Evolutionary conservation across 441 rosid species (phyloP).

Genomic region (Capsella rubella): DNA sequence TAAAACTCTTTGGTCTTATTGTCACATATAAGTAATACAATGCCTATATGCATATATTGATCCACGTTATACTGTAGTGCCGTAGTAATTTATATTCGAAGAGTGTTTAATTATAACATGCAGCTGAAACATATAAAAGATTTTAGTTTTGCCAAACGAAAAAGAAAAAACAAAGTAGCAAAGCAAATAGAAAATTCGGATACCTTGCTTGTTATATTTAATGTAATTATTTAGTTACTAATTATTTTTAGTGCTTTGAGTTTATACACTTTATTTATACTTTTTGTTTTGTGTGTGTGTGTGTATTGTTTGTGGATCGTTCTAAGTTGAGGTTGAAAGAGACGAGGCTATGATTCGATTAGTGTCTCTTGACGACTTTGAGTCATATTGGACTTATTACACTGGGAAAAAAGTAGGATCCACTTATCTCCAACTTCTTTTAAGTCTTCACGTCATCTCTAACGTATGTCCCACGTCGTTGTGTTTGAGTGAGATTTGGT

Average conservation of each 20-base stretch:
- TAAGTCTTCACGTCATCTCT: slow-evolving; percentile 18
- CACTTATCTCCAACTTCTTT: slow-evolving; percentile 17
- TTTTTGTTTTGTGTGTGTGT: not conserved
- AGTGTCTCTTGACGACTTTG: slow-evolving; percentile 25
- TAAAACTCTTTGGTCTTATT: not conserved
- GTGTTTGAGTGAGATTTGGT: not conserved
- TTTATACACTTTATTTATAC: not conserved
- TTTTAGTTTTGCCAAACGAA: not conserved
- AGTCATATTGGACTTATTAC: slow-evolving; percentile 34
- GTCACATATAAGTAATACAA: not conserved
- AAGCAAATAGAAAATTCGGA: slow-evolving; percentile 13
- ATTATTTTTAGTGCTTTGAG: slow-evolving; percentile 5
- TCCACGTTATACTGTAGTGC: not conserved
- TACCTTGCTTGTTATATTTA: slow-evolving; percentile 39
- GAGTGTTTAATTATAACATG: not conserved
- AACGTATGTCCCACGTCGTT: slow-evolving; percentile 23
- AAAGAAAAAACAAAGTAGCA: not conserved
- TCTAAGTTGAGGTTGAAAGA: slow-evolving; percentile 20
- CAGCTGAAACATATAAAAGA: not conserved
- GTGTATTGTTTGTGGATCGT: not conserved
- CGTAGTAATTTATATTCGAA: slow-evolving; percentile 1
- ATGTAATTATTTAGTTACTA: not conserved
- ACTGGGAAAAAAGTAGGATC: slow-evolving; percentile 14
- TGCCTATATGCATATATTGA: not conserved
- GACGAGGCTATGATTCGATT: slow-evolving; percentile 28